Conservation (phyloP, 148 eudicot species). For the Euryodendron excelsum region DNA sequence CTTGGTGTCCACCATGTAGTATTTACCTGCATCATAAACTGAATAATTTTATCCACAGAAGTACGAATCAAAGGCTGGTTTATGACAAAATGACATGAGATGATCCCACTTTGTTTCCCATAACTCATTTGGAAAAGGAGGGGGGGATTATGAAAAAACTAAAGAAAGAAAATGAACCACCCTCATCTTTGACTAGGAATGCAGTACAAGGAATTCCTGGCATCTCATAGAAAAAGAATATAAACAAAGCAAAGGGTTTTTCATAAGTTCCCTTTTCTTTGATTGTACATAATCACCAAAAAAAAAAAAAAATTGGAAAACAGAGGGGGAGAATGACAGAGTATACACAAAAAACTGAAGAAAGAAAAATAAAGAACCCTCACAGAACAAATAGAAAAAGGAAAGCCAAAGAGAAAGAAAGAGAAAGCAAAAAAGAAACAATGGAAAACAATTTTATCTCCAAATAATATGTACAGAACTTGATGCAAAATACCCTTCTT, state of each 20-base stretch:
- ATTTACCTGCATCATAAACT: conserved; percentile 31
- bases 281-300: too few species aligned
- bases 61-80: background rate
- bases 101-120: background rate
- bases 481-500: background rate
- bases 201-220: too few species aligned
- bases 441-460: background rate
- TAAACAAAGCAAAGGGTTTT: too few species aligned
- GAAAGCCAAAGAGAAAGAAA: background rate
- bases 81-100: background rate
- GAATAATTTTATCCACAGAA: background rate
- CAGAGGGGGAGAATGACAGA: background rate
- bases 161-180: too few species aligned
- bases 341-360: too few species aligned
- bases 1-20: conserved; percentile 36
- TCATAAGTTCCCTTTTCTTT: too few species aligned
- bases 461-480: background rate
- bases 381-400: background rate
- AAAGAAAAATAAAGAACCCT: conserved; percentile 5
- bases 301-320: too few species aligned
- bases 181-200: too few species aligned
- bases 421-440: background rate
- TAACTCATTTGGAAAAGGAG: too few species aligned
- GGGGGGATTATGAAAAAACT: too few species aligned
- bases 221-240: too few species aligned